Evolutionary conservation across 2,329 filamentous ascomycete genomes (phyloP).

Genomic region (Davidsoniella eucalypti): DNA sequence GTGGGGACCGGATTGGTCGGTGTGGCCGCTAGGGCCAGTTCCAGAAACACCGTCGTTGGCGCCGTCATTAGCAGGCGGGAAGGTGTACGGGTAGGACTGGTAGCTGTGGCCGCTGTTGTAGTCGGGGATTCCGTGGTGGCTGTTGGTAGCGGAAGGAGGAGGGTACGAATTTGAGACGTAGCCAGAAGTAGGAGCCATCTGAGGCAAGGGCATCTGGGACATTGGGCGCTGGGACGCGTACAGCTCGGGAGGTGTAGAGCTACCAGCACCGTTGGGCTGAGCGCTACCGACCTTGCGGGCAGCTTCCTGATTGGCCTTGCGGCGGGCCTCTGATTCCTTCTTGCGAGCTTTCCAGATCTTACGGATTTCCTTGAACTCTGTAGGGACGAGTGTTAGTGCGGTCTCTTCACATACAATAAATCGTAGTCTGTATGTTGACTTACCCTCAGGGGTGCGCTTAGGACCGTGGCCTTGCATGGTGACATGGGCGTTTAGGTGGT

Average conservation of each 20-base stretch:
- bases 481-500: conserved; percentile 94
- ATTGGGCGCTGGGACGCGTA: background rate
- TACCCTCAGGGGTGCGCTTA: conserved; percentile 96
- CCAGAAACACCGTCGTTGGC: background rate
- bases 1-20: conserved; percentile 35
- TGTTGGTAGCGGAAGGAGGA: conserved; percentile 24
- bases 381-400: conserved; percentile 6
- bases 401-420: background rate
- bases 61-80: background rate
- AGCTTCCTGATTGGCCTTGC: conserved; percentile 38
- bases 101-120: conserved; percentile 40
- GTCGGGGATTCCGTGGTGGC: conserved; percentile 36
- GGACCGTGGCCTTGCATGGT: conserved; percentile 95
- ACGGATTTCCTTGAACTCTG: conserved; percentile 97
- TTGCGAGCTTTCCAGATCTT: conserved; percentile 99
- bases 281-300: background rate
- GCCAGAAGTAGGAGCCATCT: background rate
- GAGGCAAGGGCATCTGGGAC: conserved; percentile 9
- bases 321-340: conserved; percentile 88
- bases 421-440: conserved; percentile 18
- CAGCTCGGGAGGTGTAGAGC: conserved; percentile 1
- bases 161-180: background rate
- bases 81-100: conserved; percentile 27
- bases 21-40: conserved; percentile 19
- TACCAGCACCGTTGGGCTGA: background rate